A percentile compares a stretch with the other conserved stretches of the same genome.
These are phyloP conservation scores for Przewalskia tangutica DNA, from an alignment of 257 asterid species.

Conservation along the genomic window DNA sequence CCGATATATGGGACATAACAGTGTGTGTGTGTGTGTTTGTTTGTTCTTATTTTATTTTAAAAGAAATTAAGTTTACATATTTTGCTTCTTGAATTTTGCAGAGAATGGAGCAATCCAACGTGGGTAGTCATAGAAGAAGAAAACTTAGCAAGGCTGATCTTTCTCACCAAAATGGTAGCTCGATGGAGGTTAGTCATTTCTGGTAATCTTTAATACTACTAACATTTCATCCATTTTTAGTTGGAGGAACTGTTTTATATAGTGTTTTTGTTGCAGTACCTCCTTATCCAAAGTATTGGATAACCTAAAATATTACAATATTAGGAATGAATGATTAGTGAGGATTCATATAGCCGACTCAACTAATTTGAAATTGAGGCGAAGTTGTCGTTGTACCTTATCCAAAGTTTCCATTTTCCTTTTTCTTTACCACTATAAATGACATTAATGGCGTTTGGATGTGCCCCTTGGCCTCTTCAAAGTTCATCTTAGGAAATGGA, in stretches of 20 bases:
- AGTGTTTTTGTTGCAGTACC: background rate
- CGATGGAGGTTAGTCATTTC: slow-evolving; percentile 38
- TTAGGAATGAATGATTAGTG: background rate
- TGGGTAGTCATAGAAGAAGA: slow-evolving; percentile 47
- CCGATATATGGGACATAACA: too few species aligned
- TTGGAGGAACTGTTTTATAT: background rate
- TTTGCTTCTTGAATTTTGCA: slow-evolving; percentile 25
- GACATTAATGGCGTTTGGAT: background rate
- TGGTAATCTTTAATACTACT: too few species aligned
- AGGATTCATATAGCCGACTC: background rate
- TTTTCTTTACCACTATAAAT: background rate
- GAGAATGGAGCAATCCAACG: slow-evolving; percentile 47
- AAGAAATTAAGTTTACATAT: background rate
- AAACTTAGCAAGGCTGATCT: background rate
- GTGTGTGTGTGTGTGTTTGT: too few species aligned
- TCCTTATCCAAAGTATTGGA: background rate
- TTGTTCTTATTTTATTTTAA: background rate
- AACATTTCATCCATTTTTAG: too few species aligned
- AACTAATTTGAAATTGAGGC: background rate
- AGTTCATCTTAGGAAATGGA: slow-evolving; percentile 15
- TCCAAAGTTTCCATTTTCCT: background rate
- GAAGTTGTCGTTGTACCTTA: too few species aligned
- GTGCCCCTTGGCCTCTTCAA: background rate
- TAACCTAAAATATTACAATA: background rate
- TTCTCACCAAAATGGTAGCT: slow-evolving; percentile 29